Conservation (phyloP, 2,329 filamentous ascomycete species). For the Aspergillus carbonarius region DNA sequence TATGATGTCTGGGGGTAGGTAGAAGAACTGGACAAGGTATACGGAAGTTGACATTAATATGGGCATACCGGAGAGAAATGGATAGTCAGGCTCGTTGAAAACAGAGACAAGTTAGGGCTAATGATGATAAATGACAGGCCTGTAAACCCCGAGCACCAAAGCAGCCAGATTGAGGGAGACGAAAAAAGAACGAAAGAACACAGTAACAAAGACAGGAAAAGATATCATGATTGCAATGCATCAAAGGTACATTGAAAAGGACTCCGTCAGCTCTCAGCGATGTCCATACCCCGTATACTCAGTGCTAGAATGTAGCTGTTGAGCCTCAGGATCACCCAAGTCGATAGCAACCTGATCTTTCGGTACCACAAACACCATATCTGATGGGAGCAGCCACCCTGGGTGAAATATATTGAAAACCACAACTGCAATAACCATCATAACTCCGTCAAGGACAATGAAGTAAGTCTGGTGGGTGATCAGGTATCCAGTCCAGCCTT, state of each 20-base stretch:
- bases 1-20: no score
- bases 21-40: no score
- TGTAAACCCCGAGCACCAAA: no score
- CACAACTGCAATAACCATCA: conserved; percentile 42
- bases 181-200: no score
- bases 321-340: not conserved
- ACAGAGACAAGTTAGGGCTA: no score
- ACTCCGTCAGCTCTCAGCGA: not conserved
- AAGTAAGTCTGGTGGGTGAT: conserved; percentile 47
- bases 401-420: conserved; percentile 42
- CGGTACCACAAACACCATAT: not conserved
- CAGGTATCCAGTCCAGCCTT: conserved; percentile 47
- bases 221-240: not conserved
- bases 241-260: not conserved
- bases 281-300: not conserved
- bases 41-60: no score
- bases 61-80: no score
- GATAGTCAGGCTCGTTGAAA: no score
- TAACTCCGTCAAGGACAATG: conserved; percentile 43
- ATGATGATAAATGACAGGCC: no score
- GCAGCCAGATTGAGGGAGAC: no score
- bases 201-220: no score
- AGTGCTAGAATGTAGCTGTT: not conserved
- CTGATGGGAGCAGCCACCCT: conserved; percentile 23
- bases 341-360: not conserved